Evolutionary conservation across 2,329 filamentous ascomycete genomes (phyloP), one percentile per base, ranked within the genome.

Genomic region (Teratosphaeria epicoccoides): DNA sequence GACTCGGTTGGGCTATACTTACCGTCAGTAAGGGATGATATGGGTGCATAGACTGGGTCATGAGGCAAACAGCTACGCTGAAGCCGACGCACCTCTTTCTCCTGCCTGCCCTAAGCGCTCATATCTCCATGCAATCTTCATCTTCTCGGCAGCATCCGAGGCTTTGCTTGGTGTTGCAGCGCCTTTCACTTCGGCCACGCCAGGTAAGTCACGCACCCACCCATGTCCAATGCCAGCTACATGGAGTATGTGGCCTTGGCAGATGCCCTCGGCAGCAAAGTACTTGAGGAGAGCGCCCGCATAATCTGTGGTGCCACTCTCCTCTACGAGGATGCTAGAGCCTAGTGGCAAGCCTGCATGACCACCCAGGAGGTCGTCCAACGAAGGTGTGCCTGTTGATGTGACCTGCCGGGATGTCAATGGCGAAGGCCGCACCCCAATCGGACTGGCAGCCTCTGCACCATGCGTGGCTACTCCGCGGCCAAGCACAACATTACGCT

Each of bases 51-150:
- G 44, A 29, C 23, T 2, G 10, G 6, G 22, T 4, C 24, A 47
- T 9, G 10, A 44, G 22, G 20, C 11, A 20, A 24, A 47, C 24
- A 7, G 11, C 7, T n/a, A n/a, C n/a, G n/a, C n/a, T 10, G 20
- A 48, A 24, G 5, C 23, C 49, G 49, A 65, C 78, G 70, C 75
- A 85, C 84, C 82, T 83, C 81, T 68, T 49, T 76, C 76, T 43
- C 82, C 82, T 60, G 83, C 83, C 58, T 85, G 84, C 14, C 86
- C 85, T 49, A 97, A 70, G 28, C 82, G 80, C 69, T 97, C 90
- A 71, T 98, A 98, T 68, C 93, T 80, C 93, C 93, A 98, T 3
- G 93, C 93, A 73, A 98, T 98, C 73, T 95, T 97, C 93, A 98
- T 97, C 69, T 84, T 90, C 56, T 91, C 86, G 37, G 63, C 62